Evolutionary conservation across 345 rosid species (phyloP), one percentile per base, ranked within the genome.

Genomic region (Corchorus capsularis): DNA sequence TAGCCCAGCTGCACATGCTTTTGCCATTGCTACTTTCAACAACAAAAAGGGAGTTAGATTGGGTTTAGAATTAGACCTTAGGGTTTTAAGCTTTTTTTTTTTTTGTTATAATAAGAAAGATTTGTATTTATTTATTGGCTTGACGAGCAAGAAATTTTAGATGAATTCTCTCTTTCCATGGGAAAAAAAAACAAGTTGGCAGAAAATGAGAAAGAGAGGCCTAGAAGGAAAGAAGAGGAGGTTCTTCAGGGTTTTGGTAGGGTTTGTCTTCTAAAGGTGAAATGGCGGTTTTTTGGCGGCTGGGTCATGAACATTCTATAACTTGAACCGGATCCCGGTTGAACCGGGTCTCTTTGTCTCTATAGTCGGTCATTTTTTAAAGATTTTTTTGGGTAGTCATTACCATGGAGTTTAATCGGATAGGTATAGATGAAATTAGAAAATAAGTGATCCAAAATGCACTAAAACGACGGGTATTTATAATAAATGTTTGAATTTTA

Each of bases 1-100:
- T 46, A 92, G 43, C 57, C 94, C 87, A 35, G 85, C 71, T 71
- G 88, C 90, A 83, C 75, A 77, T 27, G 87, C 19, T 78, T 87
- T 94, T 62, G 85, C 90, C 98, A 93, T 96, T 78, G 69, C 19
- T 7, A 8, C 50, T 59, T 15, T 39, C 43, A 35, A 60, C 19
- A 32, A 49, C 35, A 8, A 47, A 9, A 17, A n/a, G 10, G 41
- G 15, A 17, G 46, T 1, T 13, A 13, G 54, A 66, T 8, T 15
- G 57, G n/a, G 39, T 64, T 2, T 35, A 72, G 16, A 53, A 59
- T 2, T 35, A 72, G 16, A 53, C 15, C 45, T 76, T 65, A 52
- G 68, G 17, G 53, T 16, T 75, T 19, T 8, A 52, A 43, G 49
- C 17, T 27, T 72, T 9, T 63, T 71, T 10, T 5, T 16, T 20